Percentiles rank a stretch among this genome's conserved stretches.
Conservation (phyloP, 352 stramenopile genomes). For the Phytophthora litchii region DNA sequence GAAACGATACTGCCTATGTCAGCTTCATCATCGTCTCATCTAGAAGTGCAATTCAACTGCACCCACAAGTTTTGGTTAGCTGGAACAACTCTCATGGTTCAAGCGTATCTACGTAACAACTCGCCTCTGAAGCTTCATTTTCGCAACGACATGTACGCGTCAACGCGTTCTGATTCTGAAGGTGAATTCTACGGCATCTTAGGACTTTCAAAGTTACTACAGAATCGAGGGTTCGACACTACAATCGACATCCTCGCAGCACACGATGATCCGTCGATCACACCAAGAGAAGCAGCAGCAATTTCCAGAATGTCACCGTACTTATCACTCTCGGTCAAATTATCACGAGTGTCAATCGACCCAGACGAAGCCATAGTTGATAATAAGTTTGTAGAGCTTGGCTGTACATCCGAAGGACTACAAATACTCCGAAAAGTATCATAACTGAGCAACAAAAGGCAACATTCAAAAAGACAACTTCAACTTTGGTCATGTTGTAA, state of each 20-base stretch:
- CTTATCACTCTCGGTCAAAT: conserved; percentile 56
- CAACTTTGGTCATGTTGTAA: conserved; percentile 6
- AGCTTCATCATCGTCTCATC: conserved; percentile 3
- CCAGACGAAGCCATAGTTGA: conserved; percentile 38
- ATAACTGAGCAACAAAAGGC: conserved; percentile 12
- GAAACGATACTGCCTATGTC: conserved; percentile 14
- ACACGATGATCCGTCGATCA: conserved; percentile 42
- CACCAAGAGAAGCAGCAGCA: conserved; percentile 54
- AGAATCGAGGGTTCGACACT: conserved; percentile 41
- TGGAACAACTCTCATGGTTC: conserved; percentile 37
- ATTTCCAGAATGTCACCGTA: conserved; percentile 49
- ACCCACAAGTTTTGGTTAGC: conserved; percentile 70
- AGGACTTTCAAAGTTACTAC: conserved; percentile 41
- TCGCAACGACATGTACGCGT: conserved; percentile 79
- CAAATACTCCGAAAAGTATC: conserved; percentile 66
- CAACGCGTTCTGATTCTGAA: conserved; percentile 46
- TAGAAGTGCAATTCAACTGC: conserved; percentile 59
- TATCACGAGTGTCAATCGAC: conserved; percentile 44
- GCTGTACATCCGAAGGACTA: conserved; percentile 47
- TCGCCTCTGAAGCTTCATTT: conserved; percentile 44
- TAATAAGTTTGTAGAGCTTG: conserved; percentile 56
- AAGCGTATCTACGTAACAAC: conserved; percentile 42
- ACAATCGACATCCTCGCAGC: conserved; percentile 55
- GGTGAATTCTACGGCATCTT: conserved; percentile 59
- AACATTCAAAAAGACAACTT: conserved; percentile 13